Base-by-base conservation (phyloP, 805 yeast species). In the Candida vartiovaarae region DNA sequence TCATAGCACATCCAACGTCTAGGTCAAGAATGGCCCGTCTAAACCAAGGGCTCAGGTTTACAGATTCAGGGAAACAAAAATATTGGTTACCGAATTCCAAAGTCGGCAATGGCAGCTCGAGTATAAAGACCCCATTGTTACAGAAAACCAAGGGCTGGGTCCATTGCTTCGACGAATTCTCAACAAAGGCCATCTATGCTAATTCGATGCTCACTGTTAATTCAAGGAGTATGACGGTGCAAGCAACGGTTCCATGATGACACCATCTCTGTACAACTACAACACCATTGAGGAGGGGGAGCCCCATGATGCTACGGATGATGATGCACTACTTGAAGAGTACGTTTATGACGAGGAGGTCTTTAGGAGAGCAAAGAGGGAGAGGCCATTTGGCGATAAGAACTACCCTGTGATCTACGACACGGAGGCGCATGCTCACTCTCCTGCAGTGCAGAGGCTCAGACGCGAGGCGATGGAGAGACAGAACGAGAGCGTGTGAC, bases 21-120 rank as follows among this genome's bases (percentile, higher is more conserved):
- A 66, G 68, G 15, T 76, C 84, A 4, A 68, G 82, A 49, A 72
- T 74, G 71, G 81, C 81, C 38, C 72, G 95, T 47, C 75, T 91
- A 41, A 79, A 81, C 48, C 84, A 87, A 46, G 99, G 99, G 0
- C 62, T 90, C 44, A 64, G 99, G 36, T 88, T 86, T 60, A 77
- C 80, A 28, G 75, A 80, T 40, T 84, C 85, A 35, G 97, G 97
- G 0, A 74, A 76, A 38, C 78, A 77, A 9, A 86, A 84, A 52
- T 89, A 89, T 61, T 93, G 98, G 98, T 36, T 58, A 11, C 57
- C 59, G 0, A 52, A 42, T 24, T 29, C 44, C 3, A 44, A 41
- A 32, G 20, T 34, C 3, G 31, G 44, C 3, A 15, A 15, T 15
- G 20, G 20, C 20, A 15, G 20, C 20, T 2, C 20, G 20, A 15